A percentile compares a stretch with the other conserved stretches of the same genome.
phyloP scores from a whole-genome alignment of 2,329 filamentous ascomycete species.

The Aspergillus niger region DNA sequence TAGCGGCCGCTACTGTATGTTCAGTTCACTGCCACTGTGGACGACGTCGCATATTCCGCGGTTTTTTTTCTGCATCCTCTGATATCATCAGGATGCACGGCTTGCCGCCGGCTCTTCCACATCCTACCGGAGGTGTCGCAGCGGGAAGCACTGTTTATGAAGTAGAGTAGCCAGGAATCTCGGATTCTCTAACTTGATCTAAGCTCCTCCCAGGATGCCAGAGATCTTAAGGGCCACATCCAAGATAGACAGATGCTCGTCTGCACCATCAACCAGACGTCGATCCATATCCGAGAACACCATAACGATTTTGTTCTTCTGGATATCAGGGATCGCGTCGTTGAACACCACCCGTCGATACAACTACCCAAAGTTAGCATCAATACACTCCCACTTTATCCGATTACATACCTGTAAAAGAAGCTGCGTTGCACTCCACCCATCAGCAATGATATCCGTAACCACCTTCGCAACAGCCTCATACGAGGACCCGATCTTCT shows the following conservation, averaged over 20 bases:
- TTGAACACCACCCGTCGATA: slow-evolving; percentile 83
- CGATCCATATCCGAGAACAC: slow-evolving; percentile 95
- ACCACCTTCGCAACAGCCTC: slow-evolving; percentile 75
- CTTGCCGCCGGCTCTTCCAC: background rate
- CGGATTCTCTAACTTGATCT: background rate
- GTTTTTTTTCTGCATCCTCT: background rate
- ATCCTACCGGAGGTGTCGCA: background rate
- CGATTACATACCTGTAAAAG: slow-evolving; percentile 67
- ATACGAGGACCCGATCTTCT: slow-evolving; percentile 66
- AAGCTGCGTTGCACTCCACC: slow-evolving; percentile 92
- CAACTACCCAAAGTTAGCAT: slow-evolving; percentile 18
- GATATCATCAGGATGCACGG: background rate
- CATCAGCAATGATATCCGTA: slow-evolving; percentile 89
- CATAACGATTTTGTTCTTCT: slow-evolving; percentile 87
- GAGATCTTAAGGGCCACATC: slow-evolving; percentile 83
- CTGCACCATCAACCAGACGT: slow-evolving; percentile 87
- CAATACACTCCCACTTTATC: slow-evolving; percentile 6
- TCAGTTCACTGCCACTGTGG: background rate
- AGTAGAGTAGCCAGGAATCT: background rate
- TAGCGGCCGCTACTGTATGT: background rate
- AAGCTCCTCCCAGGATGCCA: slow-evolving; percentile 59
- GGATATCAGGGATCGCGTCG: slow-evolving; percentile 76
- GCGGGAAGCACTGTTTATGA: background rate
- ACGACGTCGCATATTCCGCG: background rate
- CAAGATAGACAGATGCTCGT: slow-evolving; percentile 89